Evolutionary conservation across 192 early-diverging fungal genomes (phyloP), one percentile per base, ranked within the genome.

Genomic region (Coemansia sp.): DNA sequence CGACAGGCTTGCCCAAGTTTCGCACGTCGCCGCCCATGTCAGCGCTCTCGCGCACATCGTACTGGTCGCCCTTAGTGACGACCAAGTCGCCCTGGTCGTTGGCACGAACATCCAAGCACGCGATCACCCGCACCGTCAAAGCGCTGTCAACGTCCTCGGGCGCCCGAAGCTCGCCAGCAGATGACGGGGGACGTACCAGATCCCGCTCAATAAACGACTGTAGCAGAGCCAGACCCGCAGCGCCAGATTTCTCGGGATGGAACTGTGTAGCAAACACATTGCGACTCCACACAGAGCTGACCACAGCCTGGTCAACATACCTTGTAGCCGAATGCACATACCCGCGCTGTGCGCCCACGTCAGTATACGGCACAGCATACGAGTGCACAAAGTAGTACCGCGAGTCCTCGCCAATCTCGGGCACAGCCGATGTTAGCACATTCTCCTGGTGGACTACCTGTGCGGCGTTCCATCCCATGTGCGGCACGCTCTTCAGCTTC

Each of bases 321-420:
- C 91, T 91, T 0, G 97, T 96, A 1, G 92, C 87, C 3, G 94
- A 81, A 38, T 92, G 84, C 7, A 86, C 88, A 91, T 91, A 96
- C 50, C 91, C 90, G 64, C 78, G 74, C 45, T 90, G 84, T 4
- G 32, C 32, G 36, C 78, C 75, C 2, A 68, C 53, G 6, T 84
- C 84, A 5, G 79, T 73, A 53, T 87, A 89, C 0, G 91, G 89
- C 17, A 89, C 91, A 8, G 91, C 95, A 75, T 90, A 99, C 27
- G 98, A 99, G 82, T 99, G 98, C 34, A 99, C 95, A 86, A 99
- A 99, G 76, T 99, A 99, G 84, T 95, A 98, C 34, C 88, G 84
- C 8, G 75, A 66, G 4, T 75, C 75, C n/a, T 86, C 74, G 15
- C 81, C 74, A n/a, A 89, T 74, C 27, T 74, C 75, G 12, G 81